phyloP scores from a whole-genome alignment of 1,284 basidiomycete species.

The Leccinum pachyderme region DNA sequence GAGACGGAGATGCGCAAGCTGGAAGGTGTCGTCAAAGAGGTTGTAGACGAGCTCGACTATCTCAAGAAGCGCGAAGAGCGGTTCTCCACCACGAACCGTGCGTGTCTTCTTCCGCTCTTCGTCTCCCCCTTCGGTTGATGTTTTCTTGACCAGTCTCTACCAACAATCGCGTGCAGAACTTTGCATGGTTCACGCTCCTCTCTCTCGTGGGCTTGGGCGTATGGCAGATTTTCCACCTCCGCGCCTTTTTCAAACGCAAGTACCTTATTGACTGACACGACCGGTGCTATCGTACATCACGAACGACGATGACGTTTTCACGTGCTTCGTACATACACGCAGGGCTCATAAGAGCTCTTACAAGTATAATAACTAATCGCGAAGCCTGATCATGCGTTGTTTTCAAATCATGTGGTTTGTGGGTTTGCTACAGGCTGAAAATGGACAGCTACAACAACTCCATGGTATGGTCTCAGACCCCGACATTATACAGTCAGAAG shows the following conservation, averaged over 20 bases:
- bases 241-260: constrained; percentile 95
- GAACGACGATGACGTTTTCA: neutral
- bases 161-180: constrained; percentile 87
- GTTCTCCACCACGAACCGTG: constrained; percentile 92
- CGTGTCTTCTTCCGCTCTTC: constrained; percentile 31
- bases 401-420: neutral
- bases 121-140: neutral
- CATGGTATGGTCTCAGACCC: constrained; percentile 7
- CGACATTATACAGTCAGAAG: constrained; percentile 4
- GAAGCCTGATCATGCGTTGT: neutral
- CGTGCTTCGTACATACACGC: neutral
- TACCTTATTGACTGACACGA: constrained; percentile 86
- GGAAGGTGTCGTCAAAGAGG: constrained; percentile 91
- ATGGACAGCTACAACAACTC: neutral
- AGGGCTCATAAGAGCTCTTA: neutral
- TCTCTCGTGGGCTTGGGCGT: constrained; percentile 82
- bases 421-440: neutral
- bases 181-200: constrained; percentile 85
- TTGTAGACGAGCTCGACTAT: constrained; percentile 93
- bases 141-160: constrained; percentile 73
- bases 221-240: constrained; percentile 94
- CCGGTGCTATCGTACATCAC: constrained; percentile 3
- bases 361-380: neutral
- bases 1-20: constrained; percentile 99
- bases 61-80: constrained; percentile 86